Percentiles rank a stretch among this genome's conserved stretches.
Evolutionary conservation across 78 protist species (phyloP).

Genomic region (Fonticula alba): DNA sequence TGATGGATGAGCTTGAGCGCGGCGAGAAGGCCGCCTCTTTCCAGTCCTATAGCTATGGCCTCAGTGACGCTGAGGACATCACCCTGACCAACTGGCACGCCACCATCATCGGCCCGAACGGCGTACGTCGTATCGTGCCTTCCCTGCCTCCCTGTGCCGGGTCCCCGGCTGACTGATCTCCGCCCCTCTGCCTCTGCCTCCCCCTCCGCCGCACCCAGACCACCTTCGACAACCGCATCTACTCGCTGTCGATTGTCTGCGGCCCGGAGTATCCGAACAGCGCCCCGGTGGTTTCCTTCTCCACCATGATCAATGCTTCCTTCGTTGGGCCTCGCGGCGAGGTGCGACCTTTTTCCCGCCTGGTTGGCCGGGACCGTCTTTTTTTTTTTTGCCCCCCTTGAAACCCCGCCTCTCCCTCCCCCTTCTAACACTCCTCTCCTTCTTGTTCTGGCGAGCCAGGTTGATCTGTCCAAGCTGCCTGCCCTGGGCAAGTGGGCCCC

Average conservation of each 20-base stretch:
- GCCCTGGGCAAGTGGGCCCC: constrained; percentile 24
- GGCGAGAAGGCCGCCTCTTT: constrained; percentile 55
- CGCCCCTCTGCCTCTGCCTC: too few species aligned
- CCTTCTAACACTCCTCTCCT: background rate
- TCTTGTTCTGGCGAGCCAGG: too few species aligned
- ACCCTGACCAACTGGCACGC: constrained; percentile 6
- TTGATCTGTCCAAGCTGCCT: constrained; percentile 24
- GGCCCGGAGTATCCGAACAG: constrained; percentile 46
- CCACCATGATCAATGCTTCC: constrained; percentile 31
- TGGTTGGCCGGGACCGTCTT: background rate
- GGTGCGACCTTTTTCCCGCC: background rate
- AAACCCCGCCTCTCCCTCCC: background rate
- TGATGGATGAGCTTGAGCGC: constrained; percentile 61
- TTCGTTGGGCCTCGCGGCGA: constrained; percentile 35
- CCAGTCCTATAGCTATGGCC: constrained; percentile 38
- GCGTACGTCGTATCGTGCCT: too few species aligned
- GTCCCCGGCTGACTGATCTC: background rate
- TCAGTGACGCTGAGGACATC: constrained; percentile 41
- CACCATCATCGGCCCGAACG: too few species aligned
- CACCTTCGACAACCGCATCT: constrained; percentile 37
- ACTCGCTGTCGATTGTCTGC: constrained; percentile 33
- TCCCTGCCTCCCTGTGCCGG: background rate
- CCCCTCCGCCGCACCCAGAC: constrained; percentile 19
- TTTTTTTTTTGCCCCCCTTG: background rate
- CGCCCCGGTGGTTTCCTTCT: constrained; percentile 44